Base-by-base conservation (phyloP, 768 basidiomycete genomes). In the Boletus vermiculosoides region DNA sequence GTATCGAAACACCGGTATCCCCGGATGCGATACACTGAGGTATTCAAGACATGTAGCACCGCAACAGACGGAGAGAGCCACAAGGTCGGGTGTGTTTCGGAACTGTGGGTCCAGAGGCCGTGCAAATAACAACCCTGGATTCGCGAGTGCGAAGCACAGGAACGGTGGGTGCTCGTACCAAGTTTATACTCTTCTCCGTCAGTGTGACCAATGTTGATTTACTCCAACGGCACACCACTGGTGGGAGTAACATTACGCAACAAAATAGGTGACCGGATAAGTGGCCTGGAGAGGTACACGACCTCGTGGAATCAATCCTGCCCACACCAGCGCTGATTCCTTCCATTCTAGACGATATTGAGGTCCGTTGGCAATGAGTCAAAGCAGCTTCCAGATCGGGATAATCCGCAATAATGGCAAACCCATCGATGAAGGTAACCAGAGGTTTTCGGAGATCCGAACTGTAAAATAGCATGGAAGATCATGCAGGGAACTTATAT, bases 281-380 rank as follows among this genome's bases (percentile, higher is more conserved):
- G 46, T 54, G 53, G 54, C 40, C 47, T 56, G 55, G 57, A 48
- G 55, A 57, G 52, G 50, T 2, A 56, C 46, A 48, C 22, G 50
- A 41, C 65, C 68, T 67, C 67, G 61, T 65, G 68, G 60, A 47
- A 45, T 37, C 55, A 46, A 56, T 30, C 52, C 47, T 48, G 55
- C 58, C 49, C 36, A 7, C 31, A 53, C 30, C n/a, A 50, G 50
- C 44, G 31, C 9, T 33, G 55, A 48, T 18, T 46, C 10, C 49
- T 66, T 64, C 67, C 62, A 66, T 69, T 64, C 55, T 57, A 52
- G 58, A 63, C 5, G 36, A 57, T 60, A 58, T 61, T 52, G 55
- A 56, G 55, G 51, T 59, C 58, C 52, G 55, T 56, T 36, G 36
- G 48, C 34, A 41, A 52, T 39, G 45, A 45, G 49, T 30, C 37